These are phyloP conservation scores for Kluyveromyces starmeri DNA, from an alignment of 805 yeast genomes.

Conservation along the genomic window DNA sequence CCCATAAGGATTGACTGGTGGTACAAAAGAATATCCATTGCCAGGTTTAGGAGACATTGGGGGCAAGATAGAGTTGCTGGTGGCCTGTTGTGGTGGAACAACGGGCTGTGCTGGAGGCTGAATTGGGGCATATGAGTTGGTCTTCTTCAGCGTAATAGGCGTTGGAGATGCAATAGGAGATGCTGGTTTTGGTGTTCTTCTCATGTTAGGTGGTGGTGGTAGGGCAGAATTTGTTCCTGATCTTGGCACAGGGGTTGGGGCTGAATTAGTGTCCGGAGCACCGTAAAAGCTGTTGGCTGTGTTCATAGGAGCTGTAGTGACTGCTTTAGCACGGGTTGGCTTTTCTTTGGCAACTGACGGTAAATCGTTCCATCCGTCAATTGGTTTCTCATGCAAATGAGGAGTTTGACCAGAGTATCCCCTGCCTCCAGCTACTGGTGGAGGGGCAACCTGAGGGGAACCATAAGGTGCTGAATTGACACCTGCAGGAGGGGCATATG, in stretches of 20 bases:
- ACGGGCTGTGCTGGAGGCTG: conserved; percentile 8
- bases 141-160: conserved; percentile 9
- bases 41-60: conserved; percentile 26
- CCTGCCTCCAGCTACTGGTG: conserved; percentile 29
- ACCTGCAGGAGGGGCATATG: conserved; percentile 13
- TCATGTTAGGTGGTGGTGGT: conserved; percentile 17
- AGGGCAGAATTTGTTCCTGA: conserved; percentile 13
- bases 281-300: conserved; percentile 10
- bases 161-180: conserved; percentile 18
- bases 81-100: conserved; percentile 12
- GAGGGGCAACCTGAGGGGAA: conserved; percentile 25
- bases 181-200: conserved; percentile 9
- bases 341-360: conserved; percentile 25
- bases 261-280: conserved; percentile 6
- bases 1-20: conserved; percentile 34
- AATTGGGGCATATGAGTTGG: conserved; percentile 8
- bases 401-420: conserved; percentile 29
- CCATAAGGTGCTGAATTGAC: conserved; percentile 16
- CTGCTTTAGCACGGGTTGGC: conserved; percentile 29
- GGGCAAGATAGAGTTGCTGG: conserved; percentile 22
- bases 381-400: conserved; percentile 28
- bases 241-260: conserved; percentile 27
- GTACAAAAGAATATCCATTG: conserved; percentile 21
- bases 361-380: conserved; percentile 32
- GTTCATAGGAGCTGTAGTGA: conserved; percentile 30